phyloP scores from a whole-genome alignment of 768 basidiomycete species.

The Neoboletus brunneissimus region DNA sequence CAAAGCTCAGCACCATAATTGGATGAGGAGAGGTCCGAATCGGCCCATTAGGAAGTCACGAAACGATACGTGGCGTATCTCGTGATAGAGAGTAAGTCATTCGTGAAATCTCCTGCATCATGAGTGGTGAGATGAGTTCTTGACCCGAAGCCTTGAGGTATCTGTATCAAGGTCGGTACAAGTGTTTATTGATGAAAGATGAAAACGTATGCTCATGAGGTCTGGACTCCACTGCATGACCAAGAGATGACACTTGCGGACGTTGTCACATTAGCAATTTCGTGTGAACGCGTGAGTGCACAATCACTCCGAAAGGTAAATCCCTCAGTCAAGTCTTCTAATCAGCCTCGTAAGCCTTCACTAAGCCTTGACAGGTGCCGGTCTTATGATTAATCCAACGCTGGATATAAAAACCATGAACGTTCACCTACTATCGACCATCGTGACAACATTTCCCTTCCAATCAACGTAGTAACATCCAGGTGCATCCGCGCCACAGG shows the following conservation, averaged over 20 bases:
- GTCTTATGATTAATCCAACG: not conserved
- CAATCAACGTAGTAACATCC: not conserved
- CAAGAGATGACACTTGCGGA: too few species aligned
- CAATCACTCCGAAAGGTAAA: constrained; percentile 23
- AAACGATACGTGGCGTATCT: not conserved
- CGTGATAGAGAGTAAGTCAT: not conserved
- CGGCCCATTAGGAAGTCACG: not conserved
- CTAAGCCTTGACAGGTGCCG: not conserved
- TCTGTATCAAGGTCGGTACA: not conserved
- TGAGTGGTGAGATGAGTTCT: not conserved
- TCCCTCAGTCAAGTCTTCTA: constrained; percentile 7
- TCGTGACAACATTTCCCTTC: not conserved
- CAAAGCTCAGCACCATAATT: not conserved
- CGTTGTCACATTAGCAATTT: constrained; percentile 1
- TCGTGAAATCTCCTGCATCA: not conserved
- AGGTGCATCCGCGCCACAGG: constrained; percentile 4
- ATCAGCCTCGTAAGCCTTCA: constrained; percentile 11
- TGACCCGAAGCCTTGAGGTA: not conserved
- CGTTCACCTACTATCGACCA: not conserved
- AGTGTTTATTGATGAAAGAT: not conserved
- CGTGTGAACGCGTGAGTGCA: constrained; percentile 28
- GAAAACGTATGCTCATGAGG: not conserved
- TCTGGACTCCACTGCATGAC: not conserved
- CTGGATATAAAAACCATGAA: constrained; percentile 18
- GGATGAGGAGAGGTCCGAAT: not conserved